A percentile compares a stretch with the other conserved stretches of the same genome.
Evolutionary conservation across 345 rosid genomes (phyloP).

Genomic region (Jatropha curcas): DNA sequence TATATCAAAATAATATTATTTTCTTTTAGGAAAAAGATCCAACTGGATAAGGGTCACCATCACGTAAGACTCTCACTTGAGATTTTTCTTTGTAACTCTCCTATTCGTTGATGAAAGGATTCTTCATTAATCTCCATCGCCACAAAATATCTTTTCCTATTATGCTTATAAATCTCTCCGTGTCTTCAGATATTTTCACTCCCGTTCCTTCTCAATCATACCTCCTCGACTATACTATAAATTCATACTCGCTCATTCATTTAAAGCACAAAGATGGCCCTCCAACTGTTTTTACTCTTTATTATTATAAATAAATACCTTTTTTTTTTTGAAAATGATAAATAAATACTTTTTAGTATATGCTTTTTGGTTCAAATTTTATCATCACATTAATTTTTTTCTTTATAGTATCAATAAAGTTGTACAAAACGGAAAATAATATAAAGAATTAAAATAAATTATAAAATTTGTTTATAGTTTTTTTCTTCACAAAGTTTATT

Average conservation of each 20-base stretch:
- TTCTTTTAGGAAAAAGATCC: too few relatives aligned
- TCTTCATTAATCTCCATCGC: neutral
- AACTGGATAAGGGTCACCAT: neutral
- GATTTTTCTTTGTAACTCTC: conserved; percentile 1
- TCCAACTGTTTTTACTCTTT: too few relatives aligned
- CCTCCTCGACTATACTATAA: neutral
- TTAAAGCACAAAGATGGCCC: too few relatives aligned
- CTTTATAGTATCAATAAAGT: too few relatives aligned
- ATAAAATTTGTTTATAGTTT: too few relatives aligned
- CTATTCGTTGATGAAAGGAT: neutral
- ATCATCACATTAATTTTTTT: too few relatives aligned
- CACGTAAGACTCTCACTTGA: neutral
- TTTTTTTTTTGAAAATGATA: neutral
- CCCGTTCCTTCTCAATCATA: neutral
- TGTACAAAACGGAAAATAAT: too few relatives aligned
- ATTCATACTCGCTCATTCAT: neutral
- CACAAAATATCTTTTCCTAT: conserved; percentile 27
- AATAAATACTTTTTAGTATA: too few relatives aligned
- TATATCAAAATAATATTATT: too few relatives aligned
- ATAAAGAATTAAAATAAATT: too few relatives aligned
- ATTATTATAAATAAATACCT: neutral
- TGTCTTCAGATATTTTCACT: conserved; percentile 29
- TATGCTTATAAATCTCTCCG: neutral
- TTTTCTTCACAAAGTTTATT: too few relatives aligned
- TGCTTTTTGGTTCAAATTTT: too few relatives aligned